Evolutionary conservation across 179 eudicot species (phyloP), one percentile per base, ranked within the genome.

Genomic region (Silene vulgaris): DNA sequence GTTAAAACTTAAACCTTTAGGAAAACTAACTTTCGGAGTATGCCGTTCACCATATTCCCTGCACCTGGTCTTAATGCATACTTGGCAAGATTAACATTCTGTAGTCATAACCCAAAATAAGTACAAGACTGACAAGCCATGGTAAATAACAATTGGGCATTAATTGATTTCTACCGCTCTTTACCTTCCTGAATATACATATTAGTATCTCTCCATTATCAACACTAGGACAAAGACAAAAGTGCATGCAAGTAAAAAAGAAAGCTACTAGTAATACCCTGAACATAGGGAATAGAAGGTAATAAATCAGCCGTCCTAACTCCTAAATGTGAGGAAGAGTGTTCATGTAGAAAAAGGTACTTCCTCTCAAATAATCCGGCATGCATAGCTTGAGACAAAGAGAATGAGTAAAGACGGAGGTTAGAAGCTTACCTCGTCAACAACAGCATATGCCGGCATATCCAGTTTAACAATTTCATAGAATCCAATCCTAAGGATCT

Each of bases 371-470:
- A 3, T 8, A 74, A 75, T 8, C 66, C 64, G 50, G 1, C 13
- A 69, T 59, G 23, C 32, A 29, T 29, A 29, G 17, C 14, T 12
- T 8, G 13, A 19, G 5, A 40, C 26, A 35, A 0, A 69, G 5
- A 48, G 14, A 69, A 28, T 60, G 45, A 63, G 20, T 6, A 35
- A 1, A 50, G 14, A 17, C 6, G n/a, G 17, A 21, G 61, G 66
- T n/a, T 21, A 37, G 52, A 80, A 74, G 30, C 69, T 74, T 75
- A 94, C 98, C 98, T 92, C 98, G 82, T 94, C 87, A 52, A 95
- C 91, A 68, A 92, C 99, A 80, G 99, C 99, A 88, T 95, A 88
- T n/a, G 97, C 81, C 8, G 99, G 99, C 91, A 89, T 92, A 40
- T 90, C 93, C 71, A 90, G 79, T 89, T 95, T 92, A 65, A 92